Percentiles rank a stretch among this genome's conserved stretches.
phyloP scores from a whole-genome alignment of 2,329 filamentous ascomycete species.

The Fusarium praegraminearum region DNA sequence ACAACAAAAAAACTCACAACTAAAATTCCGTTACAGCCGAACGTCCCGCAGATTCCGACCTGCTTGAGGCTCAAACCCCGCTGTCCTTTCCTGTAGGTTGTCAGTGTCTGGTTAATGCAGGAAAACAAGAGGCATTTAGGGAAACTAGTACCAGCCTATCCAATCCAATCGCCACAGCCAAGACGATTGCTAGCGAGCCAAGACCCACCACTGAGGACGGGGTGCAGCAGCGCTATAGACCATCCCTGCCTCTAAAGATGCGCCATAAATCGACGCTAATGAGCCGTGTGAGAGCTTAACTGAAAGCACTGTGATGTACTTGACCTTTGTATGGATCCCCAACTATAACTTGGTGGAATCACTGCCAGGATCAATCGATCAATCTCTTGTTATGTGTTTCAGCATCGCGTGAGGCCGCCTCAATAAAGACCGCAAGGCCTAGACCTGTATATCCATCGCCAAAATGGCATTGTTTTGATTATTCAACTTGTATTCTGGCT shows the following conservation, averaged over 20 bases:
- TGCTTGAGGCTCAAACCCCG: conserved; percentile 37
- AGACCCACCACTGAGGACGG: conserved; percentile 30
- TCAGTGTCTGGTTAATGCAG: conserved; percentile 23
- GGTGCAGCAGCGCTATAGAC: conserved; percentile 25
- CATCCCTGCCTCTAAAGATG: conserved; percentile 21
- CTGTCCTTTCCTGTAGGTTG: conserved; percentile 15
- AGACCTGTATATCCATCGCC: background rate
- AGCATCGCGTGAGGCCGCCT: conserved; percentile 27
- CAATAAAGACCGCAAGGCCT: conserved; percentile 11
- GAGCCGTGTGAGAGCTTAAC: conserved; percentile 31
- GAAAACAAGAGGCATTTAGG: conserved; percentile 36
- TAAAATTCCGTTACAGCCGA: conserved; percentile 37
- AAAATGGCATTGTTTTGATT: conserved; percentile 22
- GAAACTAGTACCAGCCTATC: background rate
- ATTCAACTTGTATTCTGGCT: conserved; percentile 4
- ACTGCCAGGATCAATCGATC: background rate
- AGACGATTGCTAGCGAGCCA: conserved; percentile 31
- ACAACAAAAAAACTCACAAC: background rate
- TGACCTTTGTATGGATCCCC: background rate
- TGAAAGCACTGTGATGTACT: conserved; percentile 33
- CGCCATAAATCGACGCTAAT: conserved; percentile 38
- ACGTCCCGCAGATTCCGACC: conserved; percentile 35
- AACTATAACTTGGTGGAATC: background rate
- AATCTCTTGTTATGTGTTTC: conserved; percentile 30
- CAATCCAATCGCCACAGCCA: conserved; percentile 39